These are phyloP conservation scores for Camelina laxa DNA, from an alignment of 345 rosid species.

Conservation along the genomic window DNA sequence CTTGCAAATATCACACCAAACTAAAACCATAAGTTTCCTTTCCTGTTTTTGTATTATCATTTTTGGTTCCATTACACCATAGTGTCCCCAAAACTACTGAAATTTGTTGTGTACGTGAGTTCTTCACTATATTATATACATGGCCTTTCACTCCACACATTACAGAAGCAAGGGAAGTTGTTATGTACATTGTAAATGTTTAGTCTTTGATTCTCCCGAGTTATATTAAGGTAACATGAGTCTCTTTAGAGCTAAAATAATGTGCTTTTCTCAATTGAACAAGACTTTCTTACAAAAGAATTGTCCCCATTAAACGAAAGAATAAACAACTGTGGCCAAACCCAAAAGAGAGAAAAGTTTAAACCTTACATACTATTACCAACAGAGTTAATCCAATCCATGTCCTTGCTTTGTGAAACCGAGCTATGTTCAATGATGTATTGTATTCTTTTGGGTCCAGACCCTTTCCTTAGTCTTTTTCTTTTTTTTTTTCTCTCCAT, in stretches of 20 bases:
- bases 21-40: too few species aligned
- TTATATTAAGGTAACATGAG: neutral
- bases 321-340: constrained; percentile 34
- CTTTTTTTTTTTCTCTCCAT: neutral
- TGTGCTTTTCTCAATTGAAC: constrained; percentile 17
- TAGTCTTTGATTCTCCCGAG: neutral
- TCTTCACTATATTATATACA: too few species aligned
- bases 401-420: constrained; percentile 27
- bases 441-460: constrained; percentile 30
- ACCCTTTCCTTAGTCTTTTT: constrained; percentile 21
- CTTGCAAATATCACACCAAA: neutral
- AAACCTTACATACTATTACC: constrained; percentile 42
- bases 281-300: constrained; percentile 65
- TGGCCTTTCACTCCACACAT: too few species aligned
- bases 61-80: too few species aligned
- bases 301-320: constrained; percentile 49
- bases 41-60: too few species aligned
- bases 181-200: neutral
- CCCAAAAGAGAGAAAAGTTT: constrained; percentile 17
- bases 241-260: constrained; percentile 11
- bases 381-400: constrained; percentile 40
- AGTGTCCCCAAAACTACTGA: too few species aligned
- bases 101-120: too few species aligned
- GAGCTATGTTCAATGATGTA: constrained; percentile 33
- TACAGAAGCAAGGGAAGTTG: neutral